Evolutionary conservation across 169 alveolate genomes (phyloP).

Genomic region (Miamiensis avidus): DNA sequence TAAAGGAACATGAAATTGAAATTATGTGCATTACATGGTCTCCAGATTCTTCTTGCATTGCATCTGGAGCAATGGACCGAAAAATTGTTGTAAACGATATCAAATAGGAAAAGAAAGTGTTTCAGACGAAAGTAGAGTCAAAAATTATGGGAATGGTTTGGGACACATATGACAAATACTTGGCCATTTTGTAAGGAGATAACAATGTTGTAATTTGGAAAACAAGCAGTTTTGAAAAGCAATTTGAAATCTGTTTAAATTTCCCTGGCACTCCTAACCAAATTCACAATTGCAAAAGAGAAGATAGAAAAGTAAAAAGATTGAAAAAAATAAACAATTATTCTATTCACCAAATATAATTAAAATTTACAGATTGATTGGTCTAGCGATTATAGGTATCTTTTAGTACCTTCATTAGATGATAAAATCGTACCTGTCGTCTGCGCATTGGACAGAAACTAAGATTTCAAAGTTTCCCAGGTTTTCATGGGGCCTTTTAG

Average conservation of each 20-base stretch:
- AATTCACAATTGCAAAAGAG: slow-evolving; percentile 31
- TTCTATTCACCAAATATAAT: too few relatives aligned
- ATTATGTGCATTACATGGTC: slow-evolving; percentile 40
- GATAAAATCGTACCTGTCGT: slow-evolving; percentile 42
- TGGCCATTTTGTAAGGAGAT: slow-evolving; percentile 28
- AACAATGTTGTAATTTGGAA: slow-evolving; percentile 36
- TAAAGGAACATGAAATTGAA: slow-evolving; percentile 33
- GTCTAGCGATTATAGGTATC: slow-evolving; percentile 24
- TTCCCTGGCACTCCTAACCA: not conserved
- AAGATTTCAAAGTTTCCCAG: slow-evolving; percentile 29
- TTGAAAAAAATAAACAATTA: too few relatives aligned
- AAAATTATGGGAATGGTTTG: slow-evolving; percentile 37
- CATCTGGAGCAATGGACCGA: slow-evolving; percentile 33
- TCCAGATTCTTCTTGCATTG: slow-evolving; percentile 36
- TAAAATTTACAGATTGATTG: not conserved
- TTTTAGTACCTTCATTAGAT: slow-evolving; percentile 38
- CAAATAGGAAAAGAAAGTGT: slow-evolving; percentile 5
- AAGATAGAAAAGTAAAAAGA: slow-evolving; percentile 41
- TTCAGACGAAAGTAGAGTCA: slow-evolving; percentile 4
- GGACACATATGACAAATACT: slow-evolving; percentile 42
- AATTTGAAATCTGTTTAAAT: not conserved
- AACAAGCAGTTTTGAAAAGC: slow-evolving; percentile 23
- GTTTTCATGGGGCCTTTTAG: slow-evolving; percentile 41
- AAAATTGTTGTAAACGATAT: slow-evolving; percentile 24
- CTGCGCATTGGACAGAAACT: slow-evolving; percentile 24